Conservation (phyloP, 441 rosid species). For the Pelargonium myrrhifolium region DNA sequence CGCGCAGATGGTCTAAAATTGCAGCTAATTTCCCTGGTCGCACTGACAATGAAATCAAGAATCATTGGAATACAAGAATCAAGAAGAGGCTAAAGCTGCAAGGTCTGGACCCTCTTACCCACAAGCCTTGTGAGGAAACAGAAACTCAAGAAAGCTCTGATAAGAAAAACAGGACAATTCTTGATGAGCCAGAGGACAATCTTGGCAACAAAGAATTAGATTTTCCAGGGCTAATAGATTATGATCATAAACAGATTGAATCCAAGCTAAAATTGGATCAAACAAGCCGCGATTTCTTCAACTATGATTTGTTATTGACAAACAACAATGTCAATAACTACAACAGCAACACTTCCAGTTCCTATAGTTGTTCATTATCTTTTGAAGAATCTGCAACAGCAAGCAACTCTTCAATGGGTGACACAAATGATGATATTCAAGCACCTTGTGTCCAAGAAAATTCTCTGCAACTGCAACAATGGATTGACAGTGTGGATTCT, state of each 20-base stretch:
- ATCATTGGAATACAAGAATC: conserved; percentile 87
- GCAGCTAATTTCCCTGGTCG: conserved; percentile 89
- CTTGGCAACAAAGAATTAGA: not conserved
- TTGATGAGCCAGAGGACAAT: too few species aligned
- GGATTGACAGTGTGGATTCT: not conserved
- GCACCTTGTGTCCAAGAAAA: not conserved
- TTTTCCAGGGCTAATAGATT: too few species aligned
- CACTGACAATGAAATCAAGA: conserved; percentile 39
- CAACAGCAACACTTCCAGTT: conserved; percentile 9
- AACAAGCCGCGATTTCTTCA: conserved; percentile 14
- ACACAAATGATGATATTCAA: too few species aligned
- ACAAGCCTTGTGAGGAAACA: not conserved
- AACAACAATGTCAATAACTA: too few species aligned
- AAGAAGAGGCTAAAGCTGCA: conserved; percentile 66
- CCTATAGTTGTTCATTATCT: conserved; percentile 26
- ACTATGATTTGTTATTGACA: conserved; percentile 31
- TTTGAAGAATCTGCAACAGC: conserved; percentile 22
- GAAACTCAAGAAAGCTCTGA: conserved; percentile 17
- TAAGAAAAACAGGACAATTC: conserved; percentile 15
- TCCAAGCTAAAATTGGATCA: conserved; percentile 19
- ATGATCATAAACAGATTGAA: not conserved
- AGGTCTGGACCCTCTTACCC: conserved; percentile 50
- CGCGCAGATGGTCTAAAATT: conserved; percentile 77
- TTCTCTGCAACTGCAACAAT: conserved; percentile 19
- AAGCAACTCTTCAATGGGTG: conserved; percentile 10